Evolutionary conservation across 257 asterid genomes (phyloP).

Genomic region (Voacanga thouarsii): DNA sequence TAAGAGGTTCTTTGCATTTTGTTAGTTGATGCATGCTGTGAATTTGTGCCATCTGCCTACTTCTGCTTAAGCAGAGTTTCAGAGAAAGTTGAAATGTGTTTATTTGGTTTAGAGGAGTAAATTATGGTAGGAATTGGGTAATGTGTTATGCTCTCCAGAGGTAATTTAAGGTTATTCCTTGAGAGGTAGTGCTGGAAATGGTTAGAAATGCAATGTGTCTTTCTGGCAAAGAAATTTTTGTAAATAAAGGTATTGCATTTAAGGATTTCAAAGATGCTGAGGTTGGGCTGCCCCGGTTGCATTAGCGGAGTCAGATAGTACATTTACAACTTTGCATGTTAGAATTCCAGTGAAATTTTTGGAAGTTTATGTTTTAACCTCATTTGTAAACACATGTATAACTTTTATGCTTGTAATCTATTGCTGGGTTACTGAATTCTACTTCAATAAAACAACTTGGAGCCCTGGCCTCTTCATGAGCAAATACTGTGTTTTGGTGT

Average conservation of each 20-base stretch:
- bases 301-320: neutral
- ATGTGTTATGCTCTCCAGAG: neutral
- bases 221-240: neutral
- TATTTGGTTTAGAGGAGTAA: neutral
- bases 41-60: neutral
- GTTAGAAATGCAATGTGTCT: neutral
- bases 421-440: neutral
- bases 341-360: neutral
- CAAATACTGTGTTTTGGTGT: neutral
- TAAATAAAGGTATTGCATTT: neutral
- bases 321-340: neutral
- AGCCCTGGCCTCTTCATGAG: neutral
- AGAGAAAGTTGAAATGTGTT: neutral
- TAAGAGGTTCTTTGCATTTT: neutral
- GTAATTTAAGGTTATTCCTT: neutral
- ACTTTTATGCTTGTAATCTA: neutral
- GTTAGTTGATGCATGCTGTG: neutral
- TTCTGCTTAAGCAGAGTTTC: neutral
- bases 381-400: neutral
- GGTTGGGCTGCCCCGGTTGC: neutral
- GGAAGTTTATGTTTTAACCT: neutral
- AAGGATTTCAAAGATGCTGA: neutral
- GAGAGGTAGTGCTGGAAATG: neutral
- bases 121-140: neutral
- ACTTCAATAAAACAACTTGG: neutral